Evolutionary conservation across 441 rosid genomes (phyloP).

Genomic region (Omphalea diandra): DNA sequence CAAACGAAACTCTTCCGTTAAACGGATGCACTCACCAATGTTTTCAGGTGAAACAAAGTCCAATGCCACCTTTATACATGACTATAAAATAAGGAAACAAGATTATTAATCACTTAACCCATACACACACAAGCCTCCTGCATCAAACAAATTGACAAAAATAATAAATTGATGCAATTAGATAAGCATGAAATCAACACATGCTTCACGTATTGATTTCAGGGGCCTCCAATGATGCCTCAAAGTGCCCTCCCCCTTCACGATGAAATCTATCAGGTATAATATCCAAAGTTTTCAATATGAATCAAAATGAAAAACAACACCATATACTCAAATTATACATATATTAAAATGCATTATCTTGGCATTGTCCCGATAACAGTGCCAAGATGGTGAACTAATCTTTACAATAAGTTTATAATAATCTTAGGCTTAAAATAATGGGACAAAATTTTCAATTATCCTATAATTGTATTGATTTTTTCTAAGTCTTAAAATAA

Average conservation of each 20-base stretch:
- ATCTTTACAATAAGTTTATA: too few species aligned
- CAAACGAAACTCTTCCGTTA: slow-evolving; percentile 30
- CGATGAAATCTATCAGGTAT: background rate
- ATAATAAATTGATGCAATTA: background rate
- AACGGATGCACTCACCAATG: slow-evolving; percentile 32
- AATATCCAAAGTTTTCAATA: background rate
- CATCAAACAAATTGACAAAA: background rate
- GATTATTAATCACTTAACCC: background rate
- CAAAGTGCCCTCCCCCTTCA: background rate
- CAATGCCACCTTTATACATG: slow-evolving; percentile 37
- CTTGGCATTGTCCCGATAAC: too few species aligned
- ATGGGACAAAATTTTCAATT: too few species aligned
- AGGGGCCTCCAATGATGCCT: background rate
- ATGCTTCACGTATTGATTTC: background rate
- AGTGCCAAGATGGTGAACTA: too few species aligned
- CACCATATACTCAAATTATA: too few species aligned
- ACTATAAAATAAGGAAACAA: slow-evolving; percentile 20
- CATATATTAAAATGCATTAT: too few species aligned
- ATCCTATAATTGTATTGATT: too few species aligned
- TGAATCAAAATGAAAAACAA: background rate
- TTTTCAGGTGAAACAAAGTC: slow-evolving; percentile 39
- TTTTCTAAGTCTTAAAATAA: too few species aligned
- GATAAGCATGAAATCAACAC: background rate
- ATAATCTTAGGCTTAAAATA: too few species aligned
- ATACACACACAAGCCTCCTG: background rate